Base-by-base conservation (phyloP, 768 basidiomycete genomes). In the Suillus variegatus region DNA sequence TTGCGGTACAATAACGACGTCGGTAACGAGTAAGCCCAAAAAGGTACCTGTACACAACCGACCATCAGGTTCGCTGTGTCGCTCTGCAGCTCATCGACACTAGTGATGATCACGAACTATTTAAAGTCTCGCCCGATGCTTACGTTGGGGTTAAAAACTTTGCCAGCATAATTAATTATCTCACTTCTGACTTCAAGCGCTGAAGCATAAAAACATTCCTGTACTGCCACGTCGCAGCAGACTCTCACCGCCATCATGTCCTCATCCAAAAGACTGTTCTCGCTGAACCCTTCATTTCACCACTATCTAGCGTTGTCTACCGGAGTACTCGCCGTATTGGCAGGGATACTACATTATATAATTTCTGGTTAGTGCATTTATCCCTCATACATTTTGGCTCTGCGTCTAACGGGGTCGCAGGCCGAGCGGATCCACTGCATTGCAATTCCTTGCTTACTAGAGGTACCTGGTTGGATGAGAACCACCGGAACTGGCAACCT, bases 401-500 rank as follows among this genome's bases (percentile, higher is more conserved):
- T 44, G 28, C 9, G 16, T 5, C 46, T n/a, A n/a, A 60, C 41
- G 18, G 25, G 40, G 6, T 25, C 18, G 22, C 67, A 95, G 95
- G 93, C 75, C 84, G 82, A 74, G 77, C 82, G 8, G 94, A 95
- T 75, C 87, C 90, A 16, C 80, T 85, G 62, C 90, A 87, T 72
- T 96, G 95, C 73, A 79, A 84, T 65, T 83, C 92, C 6, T 76
- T 95, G 35, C 75, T 95, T 56, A 89, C 82, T 57, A 81, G 80
- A 47, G 95, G 95, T 36, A 85, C 84, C 69, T 97, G 94, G 94
- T 75, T 94, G 63, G 94, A 94, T 73, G 74, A 77, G 32, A 77
- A 74, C 47, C 82, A 84, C 73, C 81, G 75, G 66, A 90, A 89
- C 71, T 97, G 95, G 95, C 95, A 97, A 74, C 95, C 95, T 3